Base-by-base conservation (phyloP, 164 flowering plant genomes). In the Annona squamosa region DNA sequence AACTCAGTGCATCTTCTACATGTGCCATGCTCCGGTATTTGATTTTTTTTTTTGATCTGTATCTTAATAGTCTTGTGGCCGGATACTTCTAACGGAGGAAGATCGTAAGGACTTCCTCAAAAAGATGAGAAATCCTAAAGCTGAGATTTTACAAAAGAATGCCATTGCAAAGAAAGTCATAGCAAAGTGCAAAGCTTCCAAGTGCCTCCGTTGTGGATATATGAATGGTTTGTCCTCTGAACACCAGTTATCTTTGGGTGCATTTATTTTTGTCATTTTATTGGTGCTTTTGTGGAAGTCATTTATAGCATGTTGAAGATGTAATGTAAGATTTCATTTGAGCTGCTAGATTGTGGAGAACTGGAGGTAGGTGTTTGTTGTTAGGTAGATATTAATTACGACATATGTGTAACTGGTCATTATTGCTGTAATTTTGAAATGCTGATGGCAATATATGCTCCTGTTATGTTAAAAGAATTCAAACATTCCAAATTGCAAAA, bases 181-280 rank as follows among this genome's bases (percentile, higher is more conserved):
- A 12, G 79, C 81, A 48, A 87, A 78, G 81, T 93, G 95, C 72
- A 88, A 85, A 80, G 73, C 84, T 42, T 77, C 80, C 19, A 65
- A 56, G 73, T 93, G 98, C 80, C 44, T 68, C 63, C 81, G 84
- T 74, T 95, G 99, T 73, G 91, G 94, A 76, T 90, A 81, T 75
- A 45, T 82, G 7, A 94, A 92, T 81, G 98, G 98, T 94, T 72
- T 76, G 90, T 16, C 65, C 77, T 77, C 74, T 73, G 4, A 43
- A 67, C 64, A 46, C 63, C 56, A 63, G 6, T 64, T 46, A 63
- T 3, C 59, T 59, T 47, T 26, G 0, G 0, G 66, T 63, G 13
- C 17, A 12, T n/a, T 13, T 26, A 6, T 46, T 69, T 47, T 26
- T 16, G 2, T 18, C 57, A 47, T 9, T 13, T 69, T 43, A 3